Base-by-base conservation (phyloP, 1,284 basidiomycete species). In the Ustilago curta region DNA sequence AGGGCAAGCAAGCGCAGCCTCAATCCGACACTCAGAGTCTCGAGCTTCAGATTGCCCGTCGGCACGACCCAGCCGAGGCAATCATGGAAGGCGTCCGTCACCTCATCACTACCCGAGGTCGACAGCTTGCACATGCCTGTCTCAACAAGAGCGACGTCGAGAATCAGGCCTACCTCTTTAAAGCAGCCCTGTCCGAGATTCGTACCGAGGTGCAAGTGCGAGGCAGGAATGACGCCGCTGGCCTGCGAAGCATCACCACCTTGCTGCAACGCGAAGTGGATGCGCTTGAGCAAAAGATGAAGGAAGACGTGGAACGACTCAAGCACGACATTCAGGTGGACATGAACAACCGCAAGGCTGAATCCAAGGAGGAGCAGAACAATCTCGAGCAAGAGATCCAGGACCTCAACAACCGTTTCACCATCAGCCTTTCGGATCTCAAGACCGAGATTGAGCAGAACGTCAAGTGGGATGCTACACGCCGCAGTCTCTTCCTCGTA, bases 251-350 rank as follows among this genome's bases (percentile, higher is more conserved):
- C 2, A 88, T 92, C 55, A 91, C 91, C 2, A 87, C 90, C 14
- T 89, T 91, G 0, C 88, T 97, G 18, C 89, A 95, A 71, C 88
- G 94, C 70, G 97, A 99, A 59, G 91, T 96, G 12, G 96, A 99
- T 82, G 87, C 89, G 4, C 86, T 98, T 32, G 90, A 92, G 78
- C 91, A 93, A 57, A 95, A 93, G 86, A 92, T 99, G 90, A 96
- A 96, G 86, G 94, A 97, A 85, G 94, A 97, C 80, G 87, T 99
- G 44, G 90, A 89, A 25, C 91, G 89, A 39, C 87, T 99, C 80
- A 95, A 94, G 86, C 95, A 97, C 82, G 95, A 98, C 81, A 92
- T 96, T 63, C 94, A 98, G 85, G 94, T 99, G 89, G 96, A 99
- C 65, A 89, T 98, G 78, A 95, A 97, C 83, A 94, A 91, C 73